phyloP scores from a whole-genome alignment of 768 basidiomycete genomes.

The Phaeotremella skinneri region DNA sequence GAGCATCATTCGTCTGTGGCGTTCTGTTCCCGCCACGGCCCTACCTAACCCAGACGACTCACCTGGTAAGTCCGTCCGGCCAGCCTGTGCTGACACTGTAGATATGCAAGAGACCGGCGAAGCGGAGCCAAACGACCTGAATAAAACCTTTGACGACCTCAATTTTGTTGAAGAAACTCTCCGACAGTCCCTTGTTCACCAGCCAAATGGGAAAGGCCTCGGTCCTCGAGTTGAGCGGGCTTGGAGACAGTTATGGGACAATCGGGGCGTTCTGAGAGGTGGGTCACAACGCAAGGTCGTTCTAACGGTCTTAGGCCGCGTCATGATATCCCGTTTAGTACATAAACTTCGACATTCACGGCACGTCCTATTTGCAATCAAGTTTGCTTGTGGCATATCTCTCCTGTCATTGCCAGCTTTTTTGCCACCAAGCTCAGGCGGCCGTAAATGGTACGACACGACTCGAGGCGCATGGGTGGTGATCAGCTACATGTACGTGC shows the following conservation, averaged over 20 bases:
- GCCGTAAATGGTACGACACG: constrained; percentile 39
- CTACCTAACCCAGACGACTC: background rate
- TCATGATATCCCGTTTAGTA: constrained; percentile 31
- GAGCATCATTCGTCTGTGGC: background rate
- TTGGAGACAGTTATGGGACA: constrained; percentile 36
- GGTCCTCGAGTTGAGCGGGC: constrained; percentile 2
- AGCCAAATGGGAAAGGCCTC: background rate
- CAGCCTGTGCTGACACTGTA: background rate
- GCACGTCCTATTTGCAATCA: constrained; percentile 44
- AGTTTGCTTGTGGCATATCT: constrained; percentile 42
- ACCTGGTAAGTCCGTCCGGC: background rate
- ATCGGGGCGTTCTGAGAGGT: constrained; percentile 23
- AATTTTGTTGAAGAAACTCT: constrained; percentile 9
- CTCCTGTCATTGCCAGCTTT: constrained; percentile 49
- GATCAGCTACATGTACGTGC: constrained; percentile 48
- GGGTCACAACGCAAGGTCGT: constrained; percentile 5
- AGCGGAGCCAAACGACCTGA: background rate
- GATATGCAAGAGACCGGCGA: background rate
- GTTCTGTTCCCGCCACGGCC: background rate
- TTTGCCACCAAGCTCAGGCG: constrained; percentile 32
- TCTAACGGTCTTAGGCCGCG: constrained; percentile 24
- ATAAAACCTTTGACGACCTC: constrained; percentile 4
- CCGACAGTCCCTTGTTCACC: background rate
- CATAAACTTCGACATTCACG: constrained; percentile 38
- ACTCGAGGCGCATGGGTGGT: constrained; percentile 48